These are phyloP conservation scores for Nannochloropsis gaditana DNA, from an alignment of 108 stramenopile genomes.

Conservation along the genomic window DNA sequence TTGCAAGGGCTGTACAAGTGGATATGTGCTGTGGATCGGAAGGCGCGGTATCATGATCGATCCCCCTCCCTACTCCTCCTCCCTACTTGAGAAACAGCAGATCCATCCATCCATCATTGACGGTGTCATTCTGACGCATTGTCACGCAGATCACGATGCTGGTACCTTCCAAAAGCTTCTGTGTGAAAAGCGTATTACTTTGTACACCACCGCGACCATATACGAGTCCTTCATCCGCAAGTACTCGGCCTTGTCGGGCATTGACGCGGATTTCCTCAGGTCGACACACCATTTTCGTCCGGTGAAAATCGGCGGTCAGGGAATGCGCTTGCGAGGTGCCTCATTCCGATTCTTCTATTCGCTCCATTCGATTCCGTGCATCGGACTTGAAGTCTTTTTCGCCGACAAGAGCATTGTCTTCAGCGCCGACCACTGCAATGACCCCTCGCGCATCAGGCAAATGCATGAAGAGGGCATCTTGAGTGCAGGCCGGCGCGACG, in stretches of 20 bases:
- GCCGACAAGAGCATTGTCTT: conserved; percentile 79
- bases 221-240: conserved; percentile 90
- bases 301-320: conserved; percentile 74
- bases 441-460: conserved; percentile 63
- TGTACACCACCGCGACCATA: conserved; percentile 85
- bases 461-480: conserved; percentile 68
- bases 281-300: conserved; percentile 73
- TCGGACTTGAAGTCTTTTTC: conserved; percentile 65
- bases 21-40: conserved; percentile 92
- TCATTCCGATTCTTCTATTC: conserved; percentile 68
- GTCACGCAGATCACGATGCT: conserved; percentile 90
- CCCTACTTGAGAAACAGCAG: conserved; percentile 32
- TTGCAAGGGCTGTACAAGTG: conserved; percentile 71
- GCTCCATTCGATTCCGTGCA: conserved; percentile 81
- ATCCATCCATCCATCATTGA: conserved; percentile 68
- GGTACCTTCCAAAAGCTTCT: conserved; percentile 88
- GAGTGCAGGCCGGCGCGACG: conserved; percentile 66
- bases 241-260: conserved; percentile 75
- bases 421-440: conserved; percentile 85
- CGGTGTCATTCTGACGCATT: conserved; percentile 84
- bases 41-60: conserved; percentile 89
- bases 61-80: conserved; percentile 66
- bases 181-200: conserved; percentile 71
- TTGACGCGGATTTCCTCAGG: conserved; percentile 68
- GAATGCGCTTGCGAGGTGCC: conserved; percentile 58